Percentiles rank a stretch among this genome's conserved stretches.
phyloP scores from a whole-genome alignment of 371 early-diverging fungal species.

The Batrachochytrium dendrobatidis region DNA sequence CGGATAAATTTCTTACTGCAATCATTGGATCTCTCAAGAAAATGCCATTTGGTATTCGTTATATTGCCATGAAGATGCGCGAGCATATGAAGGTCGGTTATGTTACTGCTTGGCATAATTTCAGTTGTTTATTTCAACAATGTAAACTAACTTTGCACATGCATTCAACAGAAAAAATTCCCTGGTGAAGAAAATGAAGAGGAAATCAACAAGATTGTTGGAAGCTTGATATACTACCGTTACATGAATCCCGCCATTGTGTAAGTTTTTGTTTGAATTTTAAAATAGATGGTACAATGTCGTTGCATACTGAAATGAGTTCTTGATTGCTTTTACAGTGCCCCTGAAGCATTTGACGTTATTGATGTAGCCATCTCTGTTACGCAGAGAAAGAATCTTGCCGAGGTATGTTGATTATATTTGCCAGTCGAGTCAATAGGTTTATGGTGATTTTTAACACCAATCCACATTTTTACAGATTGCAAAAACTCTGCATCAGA shows the following conservation, averaged over 20 bases:
- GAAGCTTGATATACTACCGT: conserved; percentile 91
- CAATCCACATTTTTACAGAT: conserved; percentile 36
- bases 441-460: background rate
- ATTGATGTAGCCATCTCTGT: conserved; percentile 78
- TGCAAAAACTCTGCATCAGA: conserved; percentile 86
- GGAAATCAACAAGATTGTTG: conserved; percentile 76
- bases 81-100: conserved; percentile 60
- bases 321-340: conserved; percentile 40
- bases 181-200: conserved; percentile 62
- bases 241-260: conserved; percentile 97
- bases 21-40: conserved; percentile 68
- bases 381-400: conserved; percentile 89
- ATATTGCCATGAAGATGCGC: conserved; percentile 82
- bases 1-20: conserved; percentile 70
- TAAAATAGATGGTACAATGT: background rate
- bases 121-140: background rate
- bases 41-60: conserved; percentile 95
- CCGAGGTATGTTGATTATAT: conserved; percentile 47
- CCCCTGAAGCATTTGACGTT: conserved; percentile 94
- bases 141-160: background rate
- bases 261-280: conserved; percentile 43
- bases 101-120: background rate
- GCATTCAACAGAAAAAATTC: conserved; percentile 52
- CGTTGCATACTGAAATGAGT: background rate
- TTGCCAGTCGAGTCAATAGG: conserved; percentile 1